Evolutionary conservation across 495 filamentous ascomycete species (phyloP).

Genomic region (Penicillium steckii): DNA sequence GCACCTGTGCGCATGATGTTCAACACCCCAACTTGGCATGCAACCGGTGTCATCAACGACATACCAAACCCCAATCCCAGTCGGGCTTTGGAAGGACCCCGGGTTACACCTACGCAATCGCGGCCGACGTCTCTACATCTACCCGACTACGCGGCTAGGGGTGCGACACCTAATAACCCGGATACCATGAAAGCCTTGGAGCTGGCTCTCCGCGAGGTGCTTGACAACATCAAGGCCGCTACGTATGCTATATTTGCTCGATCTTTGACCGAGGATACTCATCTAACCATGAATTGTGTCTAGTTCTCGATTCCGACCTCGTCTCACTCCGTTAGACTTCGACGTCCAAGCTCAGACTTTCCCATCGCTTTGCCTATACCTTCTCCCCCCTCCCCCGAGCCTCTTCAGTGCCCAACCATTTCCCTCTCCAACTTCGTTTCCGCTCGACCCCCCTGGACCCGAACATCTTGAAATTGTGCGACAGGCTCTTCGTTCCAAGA

Average conservation of each 20-base stretch:
- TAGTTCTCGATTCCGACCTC: constrained; percentile 39
- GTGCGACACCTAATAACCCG: constrained; percentile 57
- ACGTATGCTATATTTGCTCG: constrained; percentile 54
- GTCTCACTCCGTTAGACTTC: constrained; percentile 70
- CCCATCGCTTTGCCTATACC: constrained; percentile 74
- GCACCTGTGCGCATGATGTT: constrained; percentile 51
- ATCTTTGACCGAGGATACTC: neutral
- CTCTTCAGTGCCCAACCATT: constrained; percentile 71
- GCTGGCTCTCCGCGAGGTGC: constrained; percentile 75
- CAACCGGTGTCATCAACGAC: constrained; percentile 79
- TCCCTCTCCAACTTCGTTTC: constrained; percentile 69
- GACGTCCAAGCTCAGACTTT: constrained; percentile 79
- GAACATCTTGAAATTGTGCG: constrained; percentile 70
- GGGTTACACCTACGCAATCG: constrained; percentile 40
- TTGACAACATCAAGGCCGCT: constrained; percentile 76
- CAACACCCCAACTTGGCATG: constrained; percentile 71
- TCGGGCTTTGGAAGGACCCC: constrained; percentile 34
- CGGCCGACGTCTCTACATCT: constrained; percentile 45
- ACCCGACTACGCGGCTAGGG: constrained; percentile 59
- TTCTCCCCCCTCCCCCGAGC: constrained; percentile 75
- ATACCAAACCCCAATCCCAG: constrained; percentile 52
- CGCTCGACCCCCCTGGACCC: constrained; percentile 65
- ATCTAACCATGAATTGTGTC: constrained; percentile 2
- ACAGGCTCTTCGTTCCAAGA: constrained; percentile 61
- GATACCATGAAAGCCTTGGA: constrained; percentile 80